Conservation (phyloP, 2,329 filamentous ascomycete genomes). For the Pseudocercospora pini-densiflorae region DNA sequence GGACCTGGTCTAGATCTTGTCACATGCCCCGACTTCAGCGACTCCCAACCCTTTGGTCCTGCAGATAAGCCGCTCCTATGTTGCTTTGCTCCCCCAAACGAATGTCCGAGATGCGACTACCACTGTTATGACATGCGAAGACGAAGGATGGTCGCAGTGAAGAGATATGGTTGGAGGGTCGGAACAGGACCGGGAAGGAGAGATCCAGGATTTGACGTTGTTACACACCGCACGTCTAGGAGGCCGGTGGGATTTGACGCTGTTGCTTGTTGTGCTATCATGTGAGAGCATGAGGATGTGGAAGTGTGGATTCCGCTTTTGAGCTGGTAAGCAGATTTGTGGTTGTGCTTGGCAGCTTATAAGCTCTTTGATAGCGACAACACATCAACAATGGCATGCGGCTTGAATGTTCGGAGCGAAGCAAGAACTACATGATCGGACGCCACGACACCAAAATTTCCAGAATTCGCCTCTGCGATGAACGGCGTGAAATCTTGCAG, state of each 20-base stretch:
- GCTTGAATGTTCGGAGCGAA: background rate
- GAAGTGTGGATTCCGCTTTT: too few relatives aligned
- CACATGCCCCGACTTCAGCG: conserved; percentile 45
- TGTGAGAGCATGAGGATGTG: conserved; percentile 9
- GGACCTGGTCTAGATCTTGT: conserved; percentile 45
- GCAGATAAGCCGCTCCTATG: conserved; percentile 31
- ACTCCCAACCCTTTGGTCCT: conserved; percentile 31
- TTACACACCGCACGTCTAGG: conserved; percentile 13
- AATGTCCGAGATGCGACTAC: conserved; percentile 38
- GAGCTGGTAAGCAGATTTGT: background rate
- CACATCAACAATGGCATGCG: too few relatives aligned
- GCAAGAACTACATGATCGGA: too few relatives aligned
- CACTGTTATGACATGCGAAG: conserved; percentile 32
- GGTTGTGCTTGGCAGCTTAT: background rate
- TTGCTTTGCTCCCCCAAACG: conserved; percentile 25
- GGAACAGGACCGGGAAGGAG: conserved; percentile 31
- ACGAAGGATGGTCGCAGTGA: conserved; percentile 31
- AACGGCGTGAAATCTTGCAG: background rate
- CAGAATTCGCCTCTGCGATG: too few relatives aligned
- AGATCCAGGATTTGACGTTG: conserved; percentile 32
- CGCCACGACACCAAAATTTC: too few relatives aligned
- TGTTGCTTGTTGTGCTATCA: conserved; percentile 23
- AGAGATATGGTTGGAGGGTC: conserved; percentile 35
- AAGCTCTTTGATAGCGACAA: background rate
- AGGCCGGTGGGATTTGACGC: conserved; percentile 12